Evolutionary conservation across 768 basidiomycete genomes (phyloP).

Genomic region (Pulveroboletus sp.): DNA sequence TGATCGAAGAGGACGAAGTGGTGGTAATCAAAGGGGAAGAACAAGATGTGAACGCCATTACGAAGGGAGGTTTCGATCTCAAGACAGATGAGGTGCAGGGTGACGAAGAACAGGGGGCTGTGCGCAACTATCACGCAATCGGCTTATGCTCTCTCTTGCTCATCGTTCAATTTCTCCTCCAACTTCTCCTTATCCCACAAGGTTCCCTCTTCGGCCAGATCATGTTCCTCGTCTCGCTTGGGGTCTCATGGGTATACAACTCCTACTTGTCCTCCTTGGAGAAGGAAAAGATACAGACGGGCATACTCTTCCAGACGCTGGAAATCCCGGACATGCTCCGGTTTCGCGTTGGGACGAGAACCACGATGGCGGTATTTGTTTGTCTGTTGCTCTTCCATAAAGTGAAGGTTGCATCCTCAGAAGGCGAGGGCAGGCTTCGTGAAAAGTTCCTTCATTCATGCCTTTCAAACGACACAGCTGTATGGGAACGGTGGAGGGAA

Average conservation of each 20-base stretch:
- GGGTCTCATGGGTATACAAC: constrained; percentile 34
- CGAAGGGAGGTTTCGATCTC: constrained; percentile 28
- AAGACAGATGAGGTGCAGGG: not conserved
- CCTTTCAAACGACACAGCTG: constrained; percentile 20
- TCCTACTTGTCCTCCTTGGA: constrained; percentile 36
- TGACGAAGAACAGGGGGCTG: not conserved
- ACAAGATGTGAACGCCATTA: constrained; percentile 26
- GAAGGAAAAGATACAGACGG: constrained; percentile 23
- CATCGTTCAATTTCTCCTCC: constrained; percentile 30
- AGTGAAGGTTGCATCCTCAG: not conserved
- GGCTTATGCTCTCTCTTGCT: constrained; percentile 28
- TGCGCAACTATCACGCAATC: constrained; percentile 14
- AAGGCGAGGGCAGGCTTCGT: not conserved
- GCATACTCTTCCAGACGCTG: constrained; percentile 14
- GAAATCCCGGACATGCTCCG: constrained; percentile 4
- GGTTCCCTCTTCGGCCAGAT: constrained; percentile 34
- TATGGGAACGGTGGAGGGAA: constrained; percentile 21
- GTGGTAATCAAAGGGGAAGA: constrained; percentile 30
- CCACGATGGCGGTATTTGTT: constrained; percentile 22
- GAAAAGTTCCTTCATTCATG: constrained; percentile 12
- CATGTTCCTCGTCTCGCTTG: constrained; percentile 32
- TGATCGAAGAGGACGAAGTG: constrained; percentile 15
- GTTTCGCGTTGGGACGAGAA: constrained; percentile 19
- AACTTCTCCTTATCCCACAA: constrained; percentile 34
- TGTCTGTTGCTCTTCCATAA: constrained; percentile 23